A percentile compares a stretch with the other conserved stretches of the same genome.
Conservation (phyloP, 345 rosid genomes). For the Eucalyptus pauciflora region DNA sequence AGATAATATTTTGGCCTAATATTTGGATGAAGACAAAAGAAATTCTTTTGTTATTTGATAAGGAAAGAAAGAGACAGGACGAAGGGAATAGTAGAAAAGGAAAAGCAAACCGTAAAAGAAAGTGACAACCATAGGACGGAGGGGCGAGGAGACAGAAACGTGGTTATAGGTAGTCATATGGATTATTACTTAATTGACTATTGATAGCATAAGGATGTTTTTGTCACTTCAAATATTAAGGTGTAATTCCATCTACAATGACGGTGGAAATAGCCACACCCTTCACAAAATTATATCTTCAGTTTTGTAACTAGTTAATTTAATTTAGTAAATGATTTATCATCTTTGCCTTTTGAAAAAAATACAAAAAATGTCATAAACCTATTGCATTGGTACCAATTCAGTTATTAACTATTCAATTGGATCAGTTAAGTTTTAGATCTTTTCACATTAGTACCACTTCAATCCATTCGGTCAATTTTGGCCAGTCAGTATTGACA, state of each 20-base stretch:
- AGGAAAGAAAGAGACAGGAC: not conserved
- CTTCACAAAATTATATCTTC: not conserved
- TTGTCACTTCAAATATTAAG: not conserved
- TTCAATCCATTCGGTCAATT: fast-evolving
- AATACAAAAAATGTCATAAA: too few relatives aligned
- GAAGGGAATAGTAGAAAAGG: not conserved
- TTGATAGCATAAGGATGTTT: not conserved
- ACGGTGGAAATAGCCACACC: not conserved
- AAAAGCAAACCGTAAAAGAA: not conserved
- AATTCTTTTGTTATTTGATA: not conserved
- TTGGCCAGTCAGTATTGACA: fast-evolving
- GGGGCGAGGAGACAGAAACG: not conserved
- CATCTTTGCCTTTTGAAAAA: not conserved
- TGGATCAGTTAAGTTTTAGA: too few relatives aligned
- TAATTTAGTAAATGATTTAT: not conserved
- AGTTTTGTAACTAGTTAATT: not conserved
- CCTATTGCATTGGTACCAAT: too few relatives aligned
- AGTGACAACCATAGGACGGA: not conserved
- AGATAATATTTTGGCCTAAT: not conserved
- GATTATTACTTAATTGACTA: not conserved
- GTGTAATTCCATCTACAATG: not conserved
- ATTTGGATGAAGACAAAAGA: not conserved
- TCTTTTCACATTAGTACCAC: too few relatives aligned
- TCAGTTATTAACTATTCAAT: too few relatives aligned
- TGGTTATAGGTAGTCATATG: not conserved